phyloP scores from a whole-genome alignment of 495 filamentous ascomycete species.

The Tuber melanosporum region DNA sequence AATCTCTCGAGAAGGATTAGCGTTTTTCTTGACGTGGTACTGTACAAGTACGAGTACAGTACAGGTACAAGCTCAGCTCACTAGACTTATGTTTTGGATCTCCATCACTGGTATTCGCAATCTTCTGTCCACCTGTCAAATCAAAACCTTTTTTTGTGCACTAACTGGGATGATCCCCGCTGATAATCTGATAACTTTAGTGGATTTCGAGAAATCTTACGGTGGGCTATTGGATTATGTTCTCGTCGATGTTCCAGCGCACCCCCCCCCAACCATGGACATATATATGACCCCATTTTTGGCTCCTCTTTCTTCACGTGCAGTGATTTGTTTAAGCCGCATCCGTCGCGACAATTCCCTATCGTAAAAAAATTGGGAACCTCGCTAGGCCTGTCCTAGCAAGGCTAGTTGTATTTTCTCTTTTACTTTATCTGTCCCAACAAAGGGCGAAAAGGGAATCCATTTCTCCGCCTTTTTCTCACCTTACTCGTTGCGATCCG shows the following conservation, averaged over 20 bases:
- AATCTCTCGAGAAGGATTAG: no score
- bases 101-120: no score
- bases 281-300: background rate
- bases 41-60: no score
- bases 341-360: background rate
- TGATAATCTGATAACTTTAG: background rate
- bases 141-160: background rate
- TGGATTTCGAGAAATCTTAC: background rate
- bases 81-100: no score
- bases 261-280: background rate
- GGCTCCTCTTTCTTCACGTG: background rate
- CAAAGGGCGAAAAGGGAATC: no score
- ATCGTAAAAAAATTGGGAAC: background rate
- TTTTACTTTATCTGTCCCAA: background rate
- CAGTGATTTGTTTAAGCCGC: background rate
- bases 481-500: background rate
- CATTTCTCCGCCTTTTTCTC: background rate
- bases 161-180: background rate
- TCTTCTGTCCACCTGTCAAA: no score
- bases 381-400: background rate
- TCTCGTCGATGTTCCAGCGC: background rate
- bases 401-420: background rate
- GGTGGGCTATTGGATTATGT: background rate
- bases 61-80: no score
- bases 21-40: no score